A percentile compares a stretch with the other conserved stretches of the same genome.
Evolutionary conservation across 352 stramenopile species (phyloP).

Genomic region (Globisporangium mamillatum): DNA sequence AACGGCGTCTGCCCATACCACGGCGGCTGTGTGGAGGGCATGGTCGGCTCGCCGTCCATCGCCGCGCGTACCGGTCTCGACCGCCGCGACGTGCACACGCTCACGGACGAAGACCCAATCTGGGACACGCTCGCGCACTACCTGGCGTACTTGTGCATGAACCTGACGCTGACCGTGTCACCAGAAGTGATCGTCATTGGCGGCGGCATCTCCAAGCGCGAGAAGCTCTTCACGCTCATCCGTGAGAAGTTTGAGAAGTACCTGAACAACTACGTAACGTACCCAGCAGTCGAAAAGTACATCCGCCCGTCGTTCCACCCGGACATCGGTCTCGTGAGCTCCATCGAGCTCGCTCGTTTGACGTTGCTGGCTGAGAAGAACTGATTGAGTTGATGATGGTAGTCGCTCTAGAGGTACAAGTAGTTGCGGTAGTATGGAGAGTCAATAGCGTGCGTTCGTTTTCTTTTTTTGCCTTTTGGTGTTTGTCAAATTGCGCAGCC

Average conservation of each 20-base stretch:
- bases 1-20: slow-evolving; percentile 88
- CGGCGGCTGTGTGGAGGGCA: slow-evolving; percentile 91
- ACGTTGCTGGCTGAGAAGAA: slow-evolving; percentile 35
- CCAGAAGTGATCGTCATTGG: slow-evolving; percentile 95
- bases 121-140: slow-evolving; percentile 95
- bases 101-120: slow-evolving; percentile 87
- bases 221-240: slow-evolving; percentile 80
- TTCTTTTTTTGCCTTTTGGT: not conserved
- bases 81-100: slow-evolving; percentile 54
- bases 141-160: slow-evolving; percentile 93
- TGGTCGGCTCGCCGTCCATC: slow-evolving; percentile 89
- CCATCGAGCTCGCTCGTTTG: slow-evolving; percentile 73
- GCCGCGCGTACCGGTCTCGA: slow-evolving; percentile 83
- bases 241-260: slow-evolving; percentile 75
- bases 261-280: slow-evolving; percentile 79
- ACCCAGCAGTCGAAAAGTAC: slow-evolving; percentile 69
- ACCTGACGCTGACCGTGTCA: slow-evolving; percentile 91
- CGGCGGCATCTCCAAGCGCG: slow-evolving; percentile 92
- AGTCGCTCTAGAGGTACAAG: slow-evolving; percentile 3
- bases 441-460: slow-evolving; percentile 18
- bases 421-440: slow-evolving; percentile 3
- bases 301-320: slow-evolving; percentile 84
- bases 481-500: not conserved
- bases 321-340: slow-evolving; percentile 81
- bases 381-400: not conserved